These are phyloP conservation scores for Sporothrix brunneoviolacea DNA, from an alignment of 2,329 filamentous ascomycete species.

Conservation along the genomic window DNA sequence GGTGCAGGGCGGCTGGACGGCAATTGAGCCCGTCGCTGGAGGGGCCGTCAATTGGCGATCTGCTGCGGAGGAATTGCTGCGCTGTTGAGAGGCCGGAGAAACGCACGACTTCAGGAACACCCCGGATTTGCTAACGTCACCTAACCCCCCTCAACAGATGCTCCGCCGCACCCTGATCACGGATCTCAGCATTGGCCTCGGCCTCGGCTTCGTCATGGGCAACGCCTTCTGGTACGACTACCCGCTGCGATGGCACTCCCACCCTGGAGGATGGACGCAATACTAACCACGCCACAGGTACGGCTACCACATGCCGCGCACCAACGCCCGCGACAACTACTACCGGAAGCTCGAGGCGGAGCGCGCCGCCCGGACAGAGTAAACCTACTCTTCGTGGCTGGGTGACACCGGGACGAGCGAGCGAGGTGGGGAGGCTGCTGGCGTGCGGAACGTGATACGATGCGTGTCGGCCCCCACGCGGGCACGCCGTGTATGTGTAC, in stretches of 20 bases:
- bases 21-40: not conserved
- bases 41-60: not conserved
- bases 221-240: slow-evolving; percentile 51
- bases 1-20: not conserved
- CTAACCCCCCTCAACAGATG: slow-evolving; percentile 38
- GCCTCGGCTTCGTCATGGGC: slow-evolving; percentile 47
- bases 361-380: slow-evolving; percentile 34
- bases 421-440: slow-evolving; percentile 1
- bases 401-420: not conserved
- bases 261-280: not conserved
- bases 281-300: slow-evolving; percentile 38
- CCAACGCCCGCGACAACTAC: slow-evolving; percentile 50
- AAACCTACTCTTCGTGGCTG: not conserved
- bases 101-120: not conserved
- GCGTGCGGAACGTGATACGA: not conserved
- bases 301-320: slow-evolving; percentile 57
- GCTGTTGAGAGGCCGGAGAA: not conserved
- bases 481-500: slow-evolving; percentile 11
- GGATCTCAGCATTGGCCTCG: slow-evolving; percentile 49
- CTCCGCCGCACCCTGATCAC: slow-evolving; percentile 53
- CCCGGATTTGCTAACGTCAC: slow-evolving; percentile 7
- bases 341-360: slow-evolving; percentile 53
- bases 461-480: not conserved
- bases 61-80: not conserved
- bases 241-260: not conserved